phyloP scores from a whole-genome alignment of 352 stramenopile species.

The Chloridella minuta region DNA sequence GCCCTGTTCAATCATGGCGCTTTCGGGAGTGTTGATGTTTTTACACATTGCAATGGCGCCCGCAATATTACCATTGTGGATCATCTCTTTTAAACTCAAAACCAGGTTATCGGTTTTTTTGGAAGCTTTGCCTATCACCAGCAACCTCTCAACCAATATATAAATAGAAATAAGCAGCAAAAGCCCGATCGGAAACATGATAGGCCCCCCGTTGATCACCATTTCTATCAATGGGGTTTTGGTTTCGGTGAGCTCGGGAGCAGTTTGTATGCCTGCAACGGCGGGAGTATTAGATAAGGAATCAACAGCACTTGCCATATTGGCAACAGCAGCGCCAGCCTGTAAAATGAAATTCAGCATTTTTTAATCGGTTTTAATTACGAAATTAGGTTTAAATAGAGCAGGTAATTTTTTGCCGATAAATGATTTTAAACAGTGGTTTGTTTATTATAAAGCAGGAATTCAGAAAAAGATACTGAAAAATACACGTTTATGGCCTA shows the following conservation, averaged over 20 bases:
- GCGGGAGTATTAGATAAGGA: no score
- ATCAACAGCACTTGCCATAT: neutral
- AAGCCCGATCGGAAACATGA: neutral
- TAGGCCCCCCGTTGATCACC: neutral
- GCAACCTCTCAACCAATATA: neutral
- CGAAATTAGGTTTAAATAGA: neutral
- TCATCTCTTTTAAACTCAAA: conserved; percentile 4
- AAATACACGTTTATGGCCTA: no score
- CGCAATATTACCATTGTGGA: neutral
- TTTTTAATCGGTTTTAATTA: neutral
- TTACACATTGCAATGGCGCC: neutral
- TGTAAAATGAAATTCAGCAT: neutral
- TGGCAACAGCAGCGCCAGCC: neutral
- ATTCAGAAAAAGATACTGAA: neutral
- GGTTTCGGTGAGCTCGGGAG: neutral
- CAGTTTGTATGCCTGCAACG: neutral
- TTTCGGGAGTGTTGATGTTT: neutral
- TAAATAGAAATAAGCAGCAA: neutral
- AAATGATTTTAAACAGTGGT: neutral
- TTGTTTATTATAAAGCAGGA: neutral
- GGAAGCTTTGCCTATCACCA: neutral
- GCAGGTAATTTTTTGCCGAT: neutral
- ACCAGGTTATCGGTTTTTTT: neutral
- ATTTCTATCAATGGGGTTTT: neutral
- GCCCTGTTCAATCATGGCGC: neutral